A percentile compares a stretch with the other conserved stretches of the same genome.
These are phyloP conservation scores for Pseudocercospora crystallina DNA, from an alignment of 2,329 filamentous ascomycete species.

Conservation along the genomic window DNA sequence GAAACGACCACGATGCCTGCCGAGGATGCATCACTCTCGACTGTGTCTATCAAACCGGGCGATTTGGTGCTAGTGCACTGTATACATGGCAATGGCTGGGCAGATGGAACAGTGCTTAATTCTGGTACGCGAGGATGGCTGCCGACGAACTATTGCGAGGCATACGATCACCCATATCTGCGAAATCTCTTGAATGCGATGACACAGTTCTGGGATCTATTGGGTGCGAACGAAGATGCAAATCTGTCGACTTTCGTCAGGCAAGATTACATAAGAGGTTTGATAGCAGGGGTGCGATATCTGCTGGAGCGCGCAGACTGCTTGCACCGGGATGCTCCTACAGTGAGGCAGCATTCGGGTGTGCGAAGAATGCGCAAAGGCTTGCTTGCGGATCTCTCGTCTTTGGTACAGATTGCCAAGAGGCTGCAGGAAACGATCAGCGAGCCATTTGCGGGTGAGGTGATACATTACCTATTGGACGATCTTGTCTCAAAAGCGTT, in stretches of 20 bases:
- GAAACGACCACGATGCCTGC: slow-evolving; percentile 65
- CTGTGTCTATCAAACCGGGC: slow-evolving; percentile 81
- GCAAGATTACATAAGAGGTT: slow-evolving; percentile 89
- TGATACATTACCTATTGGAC: slow-evolving; percentile 76
- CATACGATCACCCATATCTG: slow-evolving; percentile 88
- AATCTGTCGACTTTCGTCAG: slow-evolving; percentile 79
- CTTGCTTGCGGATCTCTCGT: slow-evolving; percentile 82
- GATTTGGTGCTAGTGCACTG: slow-evolving; percentile 94
- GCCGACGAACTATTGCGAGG: slow-evolving; percentile 96
- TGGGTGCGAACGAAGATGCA: slow-evolving; percentile 65
- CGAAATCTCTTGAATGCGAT: slow-evolving; percentile 80
- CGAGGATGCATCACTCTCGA: slow-evolving; percentile 64
- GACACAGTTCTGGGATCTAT: slow-evolving; percentile 87
- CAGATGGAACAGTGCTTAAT: slow-evolving; percentile 84
- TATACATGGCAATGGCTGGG: slow-evolving; percentile 97
- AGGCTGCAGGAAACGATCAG: slow-evolving; percentile 73
- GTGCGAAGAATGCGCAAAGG: slow-evolving; percentile 82
- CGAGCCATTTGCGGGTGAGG: slow-evolving; percentile 51
- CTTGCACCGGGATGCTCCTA: slow-evolving; percentile 74
- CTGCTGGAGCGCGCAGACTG: slow-evolving; percentile 87
- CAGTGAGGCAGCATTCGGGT: slow-evolving; percentile 72
- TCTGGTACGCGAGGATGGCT: slow-evolving; percentile 91
- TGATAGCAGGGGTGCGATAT: slow-evolving; percentile 89
- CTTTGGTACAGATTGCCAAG: slow-evolving; percentile 86
- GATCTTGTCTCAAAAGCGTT: slow-evolving; percentile 93